Base-by-base conservation (phyloP, 139 green algal species). In the Tetraselmis striata region DNA sequence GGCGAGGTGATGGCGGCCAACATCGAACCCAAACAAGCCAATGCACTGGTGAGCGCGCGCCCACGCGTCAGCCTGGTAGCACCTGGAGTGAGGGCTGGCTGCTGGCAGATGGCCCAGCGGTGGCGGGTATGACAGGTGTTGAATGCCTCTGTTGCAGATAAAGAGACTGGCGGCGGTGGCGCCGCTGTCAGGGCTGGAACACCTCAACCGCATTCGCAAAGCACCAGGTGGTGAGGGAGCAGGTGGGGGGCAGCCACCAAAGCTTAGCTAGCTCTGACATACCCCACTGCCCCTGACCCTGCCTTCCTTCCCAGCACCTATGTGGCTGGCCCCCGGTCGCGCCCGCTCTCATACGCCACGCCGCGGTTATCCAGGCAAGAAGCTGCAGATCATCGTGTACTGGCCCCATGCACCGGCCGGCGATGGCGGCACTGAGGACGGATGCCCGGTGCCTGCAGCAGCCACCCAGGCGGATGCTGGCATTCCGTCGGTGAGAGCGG, bases 161-260 rank as follows among this genome's bases (percentile, higher is more conserved):
- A 87, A 85, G 75, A 59, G 67, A 75, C 82, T 92, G 32, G 59
- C 75, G 1, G 1, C n/a, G 1, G 76, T 29, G 11, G 78, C 77
- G 27, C 89, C 88, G 18, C 78, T 95, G 29, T 25, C 79, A 0
- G 80, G 87, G 25, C 83, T 92, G 23, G 85, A 86, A 45, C 92
- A 95, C 58, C 77, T 93, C 0, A 95, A 95, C 81, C 86, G 92
- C 1, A 84, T 95, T 0, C 86, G 89, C 67, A 90, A 90, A 74
- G 31, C 11, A 32, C 30, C 1, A 32, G 80, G 2, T 67, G 5
- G 45, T 18, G 45, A 67, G 18, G 45, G 45, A 18, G 45, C 5
- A 67, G 45, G 45, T 67, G 45, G 45, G 11, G 45, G 45, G n/a
- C n/a, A n/a, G n/a, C n/a, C n/a, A n/a, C n/a, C n/a, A n/a, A n/a